Conservation (phyloP, 257 asterid species). For the Thymus mandschuricus region DNA sequence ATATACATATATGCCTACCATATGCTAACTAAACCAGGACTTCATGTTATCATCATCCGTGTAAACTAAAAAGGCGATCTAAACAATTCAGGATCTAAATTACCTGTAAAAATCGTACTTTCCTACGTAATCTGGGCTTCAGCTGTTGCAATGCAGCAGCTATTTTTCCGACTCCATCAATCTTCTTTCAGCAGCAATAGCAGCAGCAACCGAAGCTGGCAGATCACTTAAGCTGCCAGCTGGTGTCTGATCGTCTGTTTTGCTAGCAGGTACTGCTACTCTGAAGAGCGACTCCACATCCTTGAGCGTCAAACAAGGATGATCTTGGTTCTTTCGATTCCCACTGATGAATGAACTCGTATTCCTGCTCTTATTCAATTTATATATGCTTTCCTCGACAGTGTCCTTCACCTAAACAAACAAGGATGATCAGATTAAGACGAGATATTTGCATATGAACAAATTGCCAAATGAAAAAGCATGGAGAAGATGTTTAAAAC, state of each 20-base stretch:
- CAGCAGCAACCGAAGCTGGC: constrained; percentile 93
- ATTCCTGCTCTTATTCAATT: constrained; percentile 76
- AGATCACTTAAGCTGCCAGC: constrained; percentile 64
- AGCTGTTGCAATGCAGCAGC: background rate
- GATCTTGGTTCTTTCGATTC: constrained; percentile 88
- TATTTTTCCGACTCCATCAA: constrained; percentile 41
- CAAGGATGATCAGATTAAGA: background rate
- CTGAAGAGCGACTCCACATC: constrained; percentile 87
- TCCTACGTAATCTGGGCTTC: background rate
- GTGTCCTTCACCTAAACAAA: constrained; percentile 76
- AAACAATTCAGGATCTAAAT: background rate
- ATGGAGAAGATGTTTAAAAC: background rate
- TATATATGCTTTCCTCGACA: constrained; percentile 89
- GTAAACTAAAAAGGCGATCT: background rate
- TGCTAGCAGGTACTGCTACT: constrained; percentile 51
- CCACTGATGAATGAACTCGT: constrained; percentile 77
- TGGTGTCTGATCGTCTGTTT: constrained; percentile 37
- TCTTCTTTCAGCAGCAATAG: constrained; percentile 91
- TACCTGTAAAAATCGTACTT: background rate
- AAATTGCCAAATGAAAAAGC: background rate
- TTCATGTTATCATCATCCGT: background rate
- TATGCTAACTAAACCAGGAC: background rate
- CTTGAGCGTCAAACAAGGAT: constrained; percentile 74
- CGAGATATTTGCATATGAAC: background rate
- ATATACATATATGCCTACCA: background rate